Percentiles rank a stretch among this genome's conserved stretches.
Conservation (phyloP, 306 rosid genomes). For the Prunus mira region DNA sequence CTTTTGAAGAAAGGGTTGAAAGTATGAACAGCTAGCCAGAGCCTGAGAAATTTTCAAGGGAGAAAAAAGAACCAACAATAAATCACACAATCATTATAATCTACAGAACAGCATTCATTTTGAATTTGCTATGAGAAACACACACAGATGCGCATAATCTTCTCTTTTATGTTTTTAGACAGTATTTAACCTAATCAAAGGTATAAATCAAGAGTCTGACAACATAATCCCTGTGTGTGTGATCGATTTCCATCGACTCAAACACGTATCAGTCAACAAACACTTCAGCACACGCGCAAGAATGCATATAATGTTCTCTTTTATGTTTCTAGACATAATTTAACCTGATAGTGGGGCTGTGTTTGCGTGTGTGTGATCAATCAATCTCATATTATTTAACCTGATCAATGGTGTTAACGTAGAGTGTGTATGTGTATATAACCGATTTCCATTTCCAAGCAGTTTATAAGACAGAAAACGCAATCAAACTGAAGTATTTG, state of each 20-base stretch:
- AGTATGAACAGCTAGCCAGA: slow-evolving; percentile 70
- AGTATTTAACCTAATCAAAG: background rate
- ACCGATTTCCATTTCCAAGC: background rate
- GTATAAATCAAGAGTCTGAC: background rate
- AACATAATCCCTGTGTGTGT: background rate
- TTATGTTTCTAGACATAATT: background rate
- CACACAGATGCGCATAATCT: background rate
- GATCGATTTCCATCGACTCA: background rate
- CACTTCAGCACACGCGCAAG: background rate
- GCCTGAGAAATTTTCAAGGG: slow-evolving; percentile 45
- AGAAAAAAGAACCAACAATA: slow-evolving; percentile 4
- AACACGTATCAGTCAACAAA: background rate
- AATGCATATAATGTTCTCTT: background rate
- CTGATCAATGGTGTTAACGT: background rate
- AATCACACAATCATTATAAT: background rate
- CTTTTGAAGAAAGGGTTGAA: slow-evolving; percentile 55
- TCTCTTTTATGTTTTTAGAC: background rate
- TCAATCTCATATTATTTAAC: background rate
- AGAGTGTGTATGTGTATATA: background rate
- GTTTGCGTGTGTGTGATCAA: background rate
- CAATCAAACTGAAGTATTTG: background rate
- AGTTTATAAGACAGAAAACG: background rate
- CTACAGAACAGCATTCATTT: background rate
- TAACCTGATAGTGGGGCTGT: background rate
- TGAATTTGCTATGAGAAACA: background rate